These are phyloP conservation scores for Capsicum baccatum DNA, from an alignment of 257 asterid species.

Conservation along the genomic window DNA sequence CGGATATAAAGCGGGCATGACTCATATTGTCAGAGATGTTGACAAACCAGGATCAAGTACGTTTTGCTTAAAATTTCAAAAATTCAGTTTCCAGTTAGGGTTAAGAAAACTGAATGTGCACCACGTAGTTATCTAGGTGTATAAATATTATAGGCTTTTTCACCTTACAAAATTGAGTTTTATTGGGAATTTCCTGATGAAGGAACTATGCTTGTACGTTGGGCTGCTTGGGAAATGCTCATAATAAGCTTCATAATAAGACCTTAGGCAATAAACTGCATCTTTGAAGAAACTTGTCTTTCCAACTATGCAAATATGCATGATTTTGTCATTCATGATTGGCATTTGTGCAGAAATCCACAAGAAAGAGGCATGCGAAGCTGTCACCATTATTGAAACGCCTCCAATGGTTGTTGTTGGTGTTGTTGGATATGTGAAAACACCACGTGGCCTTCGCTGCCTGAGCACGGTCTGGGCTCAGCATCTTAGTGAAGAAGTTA, in stretches of 20 bases:
- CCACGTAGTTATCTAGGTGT: neutral
- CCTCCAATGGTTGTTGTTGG: slow-evolving; percentile 89
- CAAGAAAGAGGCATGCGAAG: slow-evolving; percentile 89
- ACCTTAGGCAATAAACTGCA: neutral
- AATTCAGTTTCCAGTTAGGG: neutral
- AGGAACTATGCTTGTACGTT: neutral
- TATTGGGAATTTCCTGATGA: neutral
- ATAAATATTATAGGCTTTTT: neutral
- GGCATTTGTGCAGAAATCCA: slow-evolving; percentile 59
- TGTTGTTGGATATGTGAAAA: slow-evolving; percentile 79
- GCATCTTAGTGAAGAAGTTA: slow-evolving; percentile 76
- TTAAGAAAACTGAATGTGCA: neutral
- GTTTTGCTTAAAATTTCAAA: slow-evolving; percentile 25
- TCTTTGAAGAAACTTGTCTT: neutral
- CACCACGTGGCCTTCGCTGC: slow-evolving; percentile 83
- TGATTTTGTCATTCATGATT: neutral
- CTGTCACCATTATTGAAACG: slow-evolving; percentile 76
- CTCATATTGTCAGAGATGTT: slow-evolving; percentile 84
- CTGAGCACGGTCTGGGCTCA: slow-evolving; percentile 79
- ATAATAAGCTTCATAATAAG: neutral
- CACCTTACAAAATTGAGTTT: neutral
- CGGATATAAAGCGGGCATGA: slow-evolving; percentile 92
- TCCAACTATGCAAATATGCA: neutral
- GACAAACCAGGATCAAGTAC: slow-evolving; percentile 91
- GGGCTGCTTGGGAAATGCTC: neutral